phyloP scores from a whole-genome alignment of 805 yeast species.

The Hyphopichia homilentoma region DNA sequence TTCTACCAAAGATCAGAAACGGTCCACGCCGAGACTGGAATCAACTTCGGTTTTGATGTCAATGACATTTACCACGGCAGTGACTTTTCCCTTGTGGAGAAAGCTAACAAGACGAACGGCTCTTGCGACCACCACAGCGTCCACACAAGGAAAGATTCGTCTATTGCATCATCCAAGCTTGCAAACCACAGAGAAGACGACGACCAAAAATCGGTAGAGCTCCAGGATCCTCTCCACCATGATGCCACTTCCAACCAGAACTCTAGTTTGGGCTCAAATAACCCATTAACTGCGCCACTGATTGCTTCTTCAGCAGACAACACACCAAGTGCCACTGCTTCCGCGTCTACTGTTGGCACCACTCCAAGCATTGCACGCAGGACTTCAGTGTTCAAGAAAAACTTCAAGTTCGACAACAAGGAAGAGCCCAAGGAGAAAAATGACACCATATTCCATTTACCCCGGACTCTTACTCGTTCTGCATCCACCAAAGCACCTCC shows the following conservation, averaged over 20 bases:
- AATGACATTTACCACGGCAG: slow-evolving; percentile 30
- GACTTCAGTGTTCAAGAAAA: slow-evolving; percentile 26
- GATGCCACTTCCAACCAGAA: not conserved
- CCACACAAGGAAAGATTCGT: slow-evolving; percentile 2
- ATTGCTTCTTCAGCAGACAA: too few species aligned
- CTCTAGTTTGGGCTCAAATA: not conserved
- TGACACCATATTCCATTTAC: slow-evolving; percentile 6
- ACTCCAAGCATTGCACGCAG: not conserved
- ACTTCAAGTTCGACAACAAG: slow-evolving; percentile 22
- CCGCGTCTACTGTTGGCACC: slow-evolving; percentile 5
- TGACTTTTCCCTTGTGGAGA: slow-evolving; percentile 19
- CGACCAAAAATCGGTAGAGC: too few species aligned
- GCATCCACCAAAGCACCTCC: slow-evolving; percentile 6
- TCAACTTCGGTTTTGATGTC: slow-evolving; percentile 33
- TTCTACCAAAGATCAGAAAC: slow-evolving; percentile 54
- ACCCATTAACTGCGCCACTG: too few species aligned
- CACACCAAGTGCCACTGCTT: slow-evolving; percentile 1
- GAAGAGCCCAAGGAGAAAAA: slow-evolving; percentile 6
- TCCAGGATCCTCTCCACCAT: not conserved
- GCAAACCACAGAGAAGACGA: not conserved
- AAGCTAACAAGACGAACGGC: not conserved
- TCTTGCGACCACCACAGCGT: not conserved
- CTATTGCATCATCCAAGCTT: slow-evolving; percentile 7
- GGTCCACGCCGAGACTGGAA: slow-evolving; percentile 17
- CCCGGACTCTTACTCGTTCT: slow-evolving; percentile 8